Percentiles rank a stretch among this genome's conserved stretches.
Evolutionary conservation across 345 rosid genomes (phyloP).

Genomic region (Luvunga scandens): DNA sequence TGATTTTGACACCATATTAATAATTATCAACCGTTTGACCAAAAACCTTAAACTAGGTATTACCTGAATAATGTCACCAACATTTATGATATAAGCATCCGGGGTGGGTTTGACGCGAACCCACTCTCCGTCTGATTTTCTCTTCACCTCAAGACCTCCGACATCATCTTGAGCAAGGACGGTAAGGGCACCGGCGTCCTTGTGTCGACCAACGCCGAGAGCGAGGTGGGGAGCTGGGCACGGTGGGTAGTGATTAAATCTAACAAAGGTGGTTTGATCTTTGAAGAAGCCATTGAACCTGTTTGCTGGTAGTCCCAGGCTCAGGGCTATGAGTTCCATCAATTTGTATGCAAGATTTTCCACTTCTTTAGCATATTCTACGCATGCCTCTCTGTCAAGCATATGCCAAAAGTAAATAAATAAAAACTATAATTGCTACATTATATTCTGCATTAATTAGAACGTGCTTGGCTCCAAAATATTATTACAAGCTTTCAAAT

Average conservation of each 20-base stretch:
- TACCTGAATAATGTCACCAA: constrained; percentile 28
- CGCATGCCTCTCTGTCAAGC: constrained; percentile 46
- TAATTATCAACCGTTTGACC: not conserved
- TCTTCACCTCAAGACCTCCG: constrained; percentile 33
- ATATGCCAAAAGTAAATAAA: not conserved
- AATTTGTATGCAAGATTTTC: constrained; percentile 52
- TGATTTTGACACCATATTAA: not conserved
- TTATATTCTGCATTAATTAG: not conserved
- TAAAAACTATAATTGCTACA: too few species aligned
- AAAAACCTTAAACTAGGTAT: too few species aligned
- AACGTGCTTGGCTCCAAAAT: not conserved
- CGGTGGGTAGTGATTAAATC: constrained; percentile 38
- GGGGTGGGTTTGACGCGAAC: constrained; percentile 22
- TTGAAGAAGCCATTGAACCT: constrained; percentile 29
- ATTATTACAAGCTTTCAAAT: not conserved
- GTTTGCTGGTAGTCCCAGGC: constrained; percentile 30
- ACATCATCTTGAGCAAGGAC: constrained; percentile 35
- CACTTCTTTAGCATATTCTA: constrained; percentile 37
- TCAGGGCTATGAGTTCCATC: constrained; percentile 32
- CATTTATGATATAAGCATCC: not conserved
- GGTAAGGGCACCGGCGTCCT: constrained; percentile 30
- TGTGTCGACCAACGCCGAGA: constrained; percentile 35
- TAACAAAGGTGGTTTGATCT: constrained; percentile 22
- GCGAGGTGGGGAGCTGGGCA: constrained; percentile 36
- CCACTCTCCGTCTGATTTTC: constrained; percentile 36